Evolutionary conservation across 306 rosid genomes (phyloP), one percentile per base, ranked within the genome.

Genomic region (Pyrus pyrifolia): DNA sequence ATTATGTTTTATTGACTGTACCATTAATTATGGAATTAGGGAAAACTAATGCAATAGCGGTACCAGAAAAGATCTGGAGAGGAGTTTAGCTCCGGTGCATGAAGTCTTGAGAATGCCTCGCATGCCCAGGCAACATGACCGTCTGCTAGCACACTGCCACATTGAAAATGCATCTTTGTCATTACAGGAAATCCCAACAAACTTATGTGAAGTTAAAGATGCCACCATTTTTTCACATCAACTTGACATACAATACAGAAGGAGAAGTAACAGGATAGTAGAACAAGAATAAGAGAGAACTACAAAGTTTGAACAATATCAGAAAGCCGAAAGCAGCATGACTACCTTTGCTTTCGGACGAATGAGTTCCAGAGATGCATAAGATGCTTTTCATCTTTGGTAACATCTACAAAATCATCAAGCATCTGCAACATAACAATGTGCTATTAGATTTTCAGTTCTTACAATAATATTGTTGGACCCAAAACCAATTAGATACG

Each of bases 301-400:
- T 5, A 51, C 5, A 5, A 15, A 51, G 55, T 51, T 51, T 51
- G 21, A 5, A 51, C 21, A 15, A 51, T 23, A 46, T 18, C n/a
- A 75, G 79, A 44, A 78, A 77, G 46, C 67, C 62, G 30, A 82
- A 72, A 60, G 73, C 31, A 76, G 76, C 14, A 53, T 70, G 67
- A 9, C 60, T 60, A 95, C 98, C 97, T 95, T 85, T 95, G 99
- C 84, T 88, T 92, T 82, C 97, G 85, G 83, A 92, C 93, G 66
- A 95, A 92, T 76, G 97, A 89, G 83, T 95, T 95, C 99, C 99
- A 95, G 79, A 95, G 97, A 85, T 95, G 97, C 99, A 95, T 95
- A 68, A 95, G 89, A 79, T 91, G 88, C 82, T 95, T 95, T 86
- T 95, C 99, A 76, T 89, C 92, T 87, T 89, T 90, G 82, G 90